These are phyloP conservation scores for Alternaria ventricosa DNA, from an alignment of 2,329 filamentous ascomycete genomes.

Conservation along the genomic window DNA sequence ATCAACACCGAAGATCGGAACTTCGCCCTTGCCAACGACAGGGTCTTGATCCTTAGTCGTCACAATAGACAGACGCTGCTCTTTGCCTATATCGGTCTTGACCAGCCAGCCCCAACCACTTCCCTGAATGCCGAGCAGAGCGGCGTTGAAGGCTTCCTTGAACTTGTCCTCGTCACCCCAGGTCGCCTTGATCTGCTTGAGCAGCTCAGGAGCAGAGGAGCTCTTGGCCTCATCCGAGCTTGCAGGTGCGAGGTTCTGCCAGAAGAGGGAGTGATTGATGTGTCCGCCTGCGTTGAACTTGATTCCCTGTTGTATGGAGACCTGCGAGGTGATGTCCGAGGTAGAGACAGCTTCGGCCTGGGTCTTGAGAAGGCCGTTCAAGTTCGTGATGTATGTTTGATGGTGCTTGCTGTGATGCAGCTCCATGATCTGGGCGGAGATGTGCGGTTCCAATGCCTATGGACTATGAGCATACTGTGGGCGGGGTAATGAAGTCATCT, in stretches of 20 bases:
- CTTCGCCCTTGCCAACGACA: slow-evolving; percentile 65
- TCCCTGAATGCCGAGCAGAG: slow-evolving; percentile 76
- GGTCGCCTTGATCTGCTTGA: slow-evolving; percentile 65
- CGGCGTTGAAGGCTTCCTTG: slow-evolving; percentile 68
- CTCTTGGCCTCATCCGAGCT: slow-evolving; percentile 64
- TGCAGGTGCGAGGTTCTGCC: slow-evolving; percentile 77
- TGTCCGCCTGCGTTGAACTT: slow-evolving; percentile 92
- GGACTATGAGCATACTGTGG: slow-evolving; percentile 10
- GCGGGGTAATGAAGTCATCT: background rate
- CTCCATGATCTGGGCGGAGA: slow-evolving; percentile 81
- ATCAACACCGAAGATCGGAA: slow-evolving; percentile 79
- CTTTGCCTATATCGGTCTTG: slow-evolving; percentile 64
- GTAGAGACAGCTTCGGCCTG: slow-evolving; percentile 64
- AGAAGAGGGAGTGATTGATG: slow-evolving; percentile 93
- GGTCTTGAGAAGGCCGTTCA: slow-evolving; percentile 70
- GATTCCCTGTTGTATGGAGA: slow-evolving; percentile 72
- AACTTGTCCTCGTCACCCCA: slow-evolving; percentile 76
- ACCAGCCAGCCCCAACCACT: slow-evolving; percentile 91
- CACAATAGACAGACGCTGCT: slow-evolving; percentile 66
- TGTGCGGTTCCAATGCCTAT: slow-evolving; percentile 74
- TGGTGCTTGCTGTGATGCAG: slow-evolving; percentile 82
- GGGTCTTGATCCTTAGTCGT: slow-evolving; percentile 90
- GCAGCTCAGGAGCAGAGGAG: slow-evolving; percentile 63
- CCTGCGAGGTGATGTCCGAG: slow-evolving; percentile 68
- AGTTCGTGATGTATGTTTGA: slow-evolving; percentile 77